Conservation (phyloP, 257 asterid genomes). For the Lycium ferocissimum region DNA sequence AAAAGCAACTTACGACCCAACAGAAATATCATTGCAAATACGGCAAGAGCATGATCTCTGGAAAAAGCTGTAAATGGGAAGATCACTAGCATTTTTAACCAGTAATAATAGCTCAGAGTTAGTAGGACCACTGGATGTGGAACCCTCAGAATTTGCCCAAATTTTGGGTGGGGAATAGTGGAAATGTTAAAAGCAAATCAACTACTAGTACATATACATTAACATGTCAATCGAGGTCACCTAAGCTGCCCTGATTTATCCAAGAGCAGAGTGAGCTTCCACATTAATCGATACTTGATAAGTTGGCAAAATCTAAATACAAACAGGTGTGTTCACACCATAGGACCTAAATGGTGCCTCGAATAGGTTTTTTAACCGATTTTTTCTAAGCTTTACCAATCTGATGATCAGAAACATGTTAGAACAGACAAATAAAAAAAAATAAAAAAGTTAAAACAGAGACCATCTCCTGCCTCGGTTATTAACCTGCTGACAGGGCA, state of each 20-base stretch:
- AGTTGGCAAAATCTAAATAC: slow-evolving; percentile 2
- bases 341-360: background rate
- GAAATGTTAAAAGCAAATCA: background rate
- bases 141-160: background rate
- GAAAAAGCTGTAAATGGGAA: background rate
- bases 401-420: background rate
- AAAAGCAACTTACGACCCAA: background rate
- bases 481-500: slow-evolving; percentile 44
- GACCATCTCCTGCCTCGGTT: slow-evolving; percentile 64
- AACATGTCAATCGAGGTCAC: background rate
- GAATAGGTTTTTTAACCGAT: background rate
- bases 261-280: background rate
- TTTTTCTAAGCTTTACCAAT: background rate
- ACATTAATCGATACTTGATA: background rate
- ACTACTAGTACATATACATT: slow-evolving; percentile 17
- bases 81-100: background rate
- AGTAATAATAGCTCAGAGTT: background rate
- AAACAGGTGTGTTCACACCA: background rate
- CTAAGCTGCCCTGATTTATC: background rate
- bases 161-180: background rate
- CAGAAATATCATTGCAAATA: background rate
- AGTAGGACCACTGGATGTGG: background rate
- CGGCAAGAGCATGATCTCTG: background rate
- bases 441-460: slow-evolving; percentile 52
- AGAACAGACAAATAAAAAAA: background rate